phyloP scores from a whole-genome alignment of 345 rosid genomes.

The Angophora floribunda region DNA sequence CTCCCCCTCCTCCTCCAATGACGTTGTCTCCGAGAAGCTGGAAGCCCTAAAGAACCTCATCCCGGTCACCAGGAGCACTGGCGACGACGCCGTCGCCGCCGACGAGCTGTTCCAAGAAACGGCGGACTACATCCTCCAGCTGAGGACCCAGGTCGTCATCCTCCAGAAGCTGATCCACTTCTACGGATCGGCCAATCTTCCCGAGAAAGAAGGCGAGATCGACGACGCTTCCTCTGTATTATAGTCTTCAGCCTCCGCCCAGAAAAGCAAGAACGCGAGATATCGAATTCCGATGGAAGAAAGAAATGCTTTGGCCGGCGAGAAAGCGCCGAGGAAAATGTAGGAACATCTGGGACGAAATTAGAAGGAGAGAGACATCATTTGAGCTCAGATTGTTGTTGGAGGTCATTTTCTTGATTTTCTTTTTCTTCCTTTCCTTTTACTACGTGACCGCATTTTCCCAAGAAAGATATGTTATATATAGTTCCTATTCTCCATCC shows the following conservation, averaged over 20 bases:
- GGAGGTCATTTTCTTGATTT: background rate
- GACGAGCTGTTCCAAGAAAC: constrained; percentile 66
- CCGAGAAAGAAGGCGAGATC: background rate
- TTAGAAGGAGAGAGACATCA: background rate
- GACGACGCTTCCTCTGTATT: background rate
- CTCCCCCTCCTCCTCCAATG: background rate
- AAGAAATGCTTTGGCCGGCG: background rate
- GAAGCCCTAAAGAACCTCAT: constrained; percentile 63
- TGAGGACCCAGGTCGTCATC: constrained; percentile 55
- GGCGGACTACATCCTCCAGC: constrained; percentile 66
- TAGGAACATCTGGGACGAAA: background rate
- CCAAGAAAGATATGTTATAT: background rate
- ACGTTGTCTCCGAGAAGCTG: constrained; percentile 55
- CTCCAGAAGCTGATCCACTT: constrained; percentile 57
- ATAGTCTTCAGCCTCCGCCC: background rate
- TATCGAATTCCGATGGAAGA: background rate
- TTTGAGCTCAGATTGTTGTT: background rate
- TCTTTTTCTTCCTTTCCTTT: background rate
- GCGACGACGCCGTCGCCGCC: constrained; percentile 10
- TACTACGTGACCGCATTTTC: background rate
- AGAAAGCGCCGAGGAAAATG: background rate
- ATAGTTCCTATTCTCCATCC: background rate
- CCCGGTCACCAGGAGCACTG: constrained; percentile 12
- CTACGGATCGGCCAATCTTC: constrained; percentile 31
- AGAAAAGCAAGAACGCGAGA: too few relatives aligned